Evolutionary conservation across 2,329 filamentous ascomycete genomes (phyloP).

Genomic region (Fusarium avenaceum): DNA sequence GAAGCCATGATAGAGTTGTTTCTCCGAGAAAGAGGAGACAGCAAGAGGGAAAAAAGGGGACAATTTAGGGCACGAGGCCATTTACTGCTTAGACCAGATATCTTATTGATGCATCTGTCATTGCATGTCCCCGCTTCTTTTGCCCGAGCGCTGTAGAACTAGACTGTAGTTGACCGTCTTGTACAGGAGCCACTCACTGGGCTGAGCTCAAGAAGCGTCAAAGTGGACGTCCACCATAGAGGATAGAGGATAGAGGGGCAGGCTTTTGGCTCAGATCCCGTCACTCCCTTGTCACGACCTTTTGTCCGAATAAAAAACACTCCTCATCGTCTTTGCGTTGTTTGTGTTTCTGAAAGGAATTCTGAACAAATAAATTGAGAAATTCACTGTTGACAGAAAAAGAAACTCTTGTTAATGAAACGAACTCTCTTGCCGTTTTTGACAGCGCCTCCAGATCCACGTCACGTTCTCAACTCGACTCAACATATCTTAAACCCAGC

Average conservation of each 20-base stretch:
- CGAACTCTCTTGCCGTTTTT: conserved; percentile 22
- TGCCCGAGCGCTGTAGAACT: conserved; percentile 5
- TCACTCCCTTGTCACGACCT: conserved; percentile 32
- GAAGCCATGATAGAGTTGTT: conserved; percentile 6
- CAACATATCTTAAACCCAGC: conserved; percentile 5
- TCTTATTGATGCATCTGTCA: conserved; percentile 6
- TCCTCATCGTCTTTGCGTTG: conserved; percentile 7
- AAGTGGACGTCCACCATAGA: conserved; percentile 39
- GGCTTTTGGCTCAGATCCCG: conserved; percentile 31
- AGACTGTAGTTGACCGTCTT: conserved; percentile 36
- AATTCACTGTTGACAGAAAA: neutral
- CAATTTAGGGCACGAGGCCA: conserved; percentile 16
- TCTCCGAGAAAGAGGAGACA: conserved; percentile 18
- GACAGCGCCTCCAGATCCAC: conserved; percentile 32
- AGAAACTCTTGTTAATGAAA: conserved; percentile 4
- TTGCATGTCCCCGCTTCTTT: conserved; percentile 37
- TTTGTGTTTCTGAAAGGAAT: conserved; percentile 3
- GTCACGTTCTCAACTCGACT: conserved; percentile 27
- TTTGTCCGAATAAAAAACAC: conserved; percentile 28
- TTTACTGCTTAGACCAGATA: conserved; percentile 19
- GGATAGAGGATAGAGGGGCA: conserved; percentile 39
- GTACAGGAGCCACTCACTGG: conserved; percentile 29
- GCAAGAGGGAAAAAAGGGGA: conserved; percentile 8
- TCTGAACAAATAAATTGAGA: neutral
- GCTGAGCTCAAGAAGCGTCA: conserved; percentile 25